These are phyloP conservation scores for Saccharomyces hybrid DNA, from an alignment of 1,139 yeast species.

Conservation along the genomic window DNA sequence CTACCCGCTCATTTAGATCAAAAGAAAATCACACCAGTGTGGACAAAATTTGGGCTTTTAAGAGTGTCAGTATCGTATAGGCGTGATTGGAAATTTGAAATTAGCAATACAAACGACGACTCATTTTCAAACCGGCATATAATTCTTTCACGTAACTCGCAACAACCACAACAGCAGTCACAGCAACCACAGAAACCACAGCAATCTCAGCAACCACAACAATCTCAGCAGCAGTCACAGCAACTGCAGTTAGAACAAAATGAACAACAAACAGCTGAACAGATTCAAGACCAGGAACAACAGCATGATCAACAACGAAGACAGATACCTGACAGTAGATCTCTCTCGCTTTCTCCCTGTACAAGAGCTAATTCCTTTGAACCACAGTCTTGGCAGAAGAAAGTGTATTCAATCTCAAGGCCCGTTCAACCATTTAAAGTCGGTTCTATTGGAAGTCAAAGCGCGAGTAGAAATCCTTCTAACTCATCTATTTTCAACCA, in stretches of 20 bases:
- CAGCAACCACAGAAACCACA: neutral
- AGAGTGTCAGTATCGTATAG: conserved; percentile 75
- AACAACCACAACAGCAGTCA: neutral
- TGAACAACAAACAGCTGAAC: neutral
- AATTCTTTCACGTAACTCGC: neutral
- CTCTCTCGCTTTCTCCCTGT: conserved; percentile 28
- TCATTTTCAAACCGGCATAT: neutral
- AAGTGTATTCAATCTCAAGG: conserved; percentile 19
- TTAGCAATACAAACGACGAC: conserved; percentile 41
- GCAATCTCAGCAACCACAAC: neutral
- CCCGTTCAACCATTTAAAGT: conserved; percentile 51
- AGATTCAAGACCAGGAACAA: conserved; percentile 6
- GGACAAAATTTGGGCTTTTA: conserved; percentile 67
- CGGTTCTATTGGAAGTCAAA: conserved; percentile 45
- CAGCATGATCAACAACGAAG: conserved; percentile 3
- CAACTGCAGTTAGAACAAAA: neutral
- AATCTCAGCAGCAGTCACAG: neutral
- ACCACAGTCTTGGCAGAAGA: conserved; percentile 19
- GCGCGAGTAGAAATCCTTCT: conserved; percentile 34
- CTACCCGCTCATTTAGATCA: conserved; percentile 50
- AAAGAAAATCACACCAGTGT: conserved; percentile 57
- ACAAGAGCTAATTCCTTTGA: conserved; percentile 15
- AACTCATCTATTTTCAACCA: conserved; percentile 33
- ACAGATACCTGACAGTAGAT: conserved; percentile 5
- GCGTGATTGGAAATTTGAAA: conserved; percentile 55